phyloP scores from a whole-genome alignment of 768 basidiomycete genomes.

The Lenzites betulinus region DNA sequence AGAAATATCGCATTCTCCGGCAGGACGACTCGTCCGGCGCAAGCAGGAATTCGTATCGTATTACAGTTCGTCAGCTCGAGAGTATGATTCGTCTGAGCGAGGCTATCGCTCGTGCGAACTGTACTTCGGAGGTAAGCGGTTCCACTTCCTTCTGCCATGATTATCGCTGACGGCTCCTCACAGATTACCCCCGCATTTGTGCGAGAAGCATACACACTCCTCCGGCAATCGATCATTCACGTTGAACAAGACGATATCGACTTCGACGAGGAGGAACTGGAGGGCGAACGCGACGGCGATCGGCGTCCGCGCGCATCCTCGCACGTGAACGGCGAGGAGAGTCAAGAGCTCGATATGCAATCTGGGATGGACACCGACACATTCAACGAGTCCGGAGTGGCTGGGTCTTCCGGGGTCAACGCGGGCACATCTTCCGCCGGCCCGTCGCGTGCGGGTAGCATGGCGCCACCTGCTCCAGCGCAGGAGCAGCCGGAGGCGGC shows the following conservation, averaged over 20 bases:
- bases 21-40: slow-evolving; percentile 91
- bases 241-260: slow-evolving; percentile 99
- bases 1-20: slow-evolving; percentile 89
- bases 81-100: slow-evolving; percentile 98
- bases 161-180: background rate
- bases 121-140: slow-evolving; percentile 76
- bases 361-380: slow-evolving; percentile 48
- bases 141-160: background rate
- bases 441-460: slow-evolving; percentile 28
- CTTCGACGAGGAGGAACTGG: slow-evolving; percentile 88
- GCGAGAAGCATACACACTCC: slow-evolving; percentile 90
- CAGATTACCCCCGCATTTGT: slow-evolving; percentile 95
- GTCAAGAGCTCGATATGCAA: slow-evolving; percentile 66
- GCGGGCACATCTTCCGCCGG: slow-evolving; percentile 23
- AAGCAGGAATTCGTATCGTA: slow-evolving; percentile 91
- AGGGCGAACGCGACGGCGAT: slow-evolving; percentile 51
- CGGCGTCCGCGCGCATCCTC: slow-evolving; percentile 35
- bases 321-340: slow-evolving; percentile 42
- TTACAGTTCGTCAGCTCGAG: slow-evolving; percentile 97
- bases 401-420: slow-evolving; percentile 34
- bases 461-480: slow-evolving; percentile 18
- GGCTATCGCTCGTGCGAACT: slow-evolving; percentile 96
- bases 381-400: slow-evolving; percentile 32
- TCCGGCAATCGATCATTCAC: slow-evolving; percentile 97
- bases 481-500: slow-evolving; percentile 27